These are phyloP conservation scores for Lactarius indigo DNA, from an alignment of 768 basidiomycete genomes.

Conservation along the genomic window DNA sequence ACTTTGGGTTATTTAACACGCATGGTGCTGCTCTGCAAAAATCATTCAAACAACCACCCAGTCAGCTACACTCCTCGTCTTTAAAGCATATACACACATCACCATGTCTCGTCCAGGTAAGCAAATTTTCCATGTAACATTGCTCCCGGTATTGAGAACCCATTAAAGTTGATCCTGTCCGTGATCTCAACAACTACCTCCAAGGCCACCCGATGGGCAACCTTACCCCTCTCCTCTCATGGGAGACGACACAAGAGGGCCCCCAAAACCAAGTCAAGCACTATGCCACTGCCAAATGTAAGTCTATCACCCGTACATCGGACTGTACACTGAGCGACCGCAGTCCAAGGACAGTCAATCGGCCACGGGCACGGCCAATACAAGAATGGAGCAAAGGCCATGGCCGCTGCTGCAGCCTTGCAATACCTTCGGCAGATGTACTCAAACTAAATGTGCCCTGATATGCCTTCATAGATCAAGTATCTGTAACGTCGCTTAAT, in stretches of 20 bases:
- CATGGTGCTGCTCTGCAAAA: not conserved
- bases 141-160: not conserved
- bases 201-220: constrained; percentile 9
- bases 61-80: not conserved
- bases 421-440: not conserved
- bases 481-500: not conserved
- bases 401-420: not conserved
- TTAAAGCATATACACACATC: not conserved
- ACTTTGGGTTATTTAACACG: constrained; percentile 3
- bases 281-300: constrained; percentile 2
- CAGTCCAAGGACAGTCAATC: not conserved
- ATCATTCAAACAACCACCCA: not conserved
- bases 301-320: not conserved
- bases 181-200: constrained; percentile 13
- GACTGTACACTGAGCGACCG: not conserved
- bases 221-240: not conserved
- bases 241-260: not conserved
- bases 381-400: not conserved
- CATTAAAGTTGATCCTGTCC: not conserved
- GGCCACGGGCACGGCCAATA: not conserved
- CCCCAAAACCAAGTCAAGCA: not conserved
- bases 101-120: constrained; percentile 1
- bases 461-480: not conserved
- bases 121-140: not conserved
- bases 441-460: not conserved